A percentile compares a stretch with the other conserved stretches of the same genome.
Evolutionary conservation across 2,329 filamentous ascomycete species (phyloP).

Genomic region (Trichoderma sp.): DNA sequence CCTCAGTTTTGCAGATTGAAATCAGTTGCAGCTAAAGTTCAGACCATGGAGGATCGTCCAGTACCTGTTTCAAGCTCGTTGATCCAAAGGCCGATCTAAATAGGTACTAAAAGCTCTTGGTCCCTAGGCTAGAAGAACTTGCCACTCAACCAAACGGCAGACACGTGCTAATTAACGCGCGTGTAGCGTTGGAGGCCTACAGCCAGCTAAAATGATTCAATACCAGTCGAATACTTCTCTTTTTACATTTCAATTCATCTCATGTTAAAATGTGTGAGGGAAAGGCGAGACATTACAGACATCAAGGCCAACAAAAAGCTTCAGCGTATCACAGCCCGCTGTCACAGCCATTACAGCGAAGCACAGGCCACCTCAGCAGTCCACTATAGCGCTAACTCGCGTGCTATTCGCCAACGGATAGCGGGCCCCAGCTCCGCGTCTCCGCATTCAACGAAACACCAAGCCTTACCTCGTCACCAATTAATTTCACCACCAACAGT

Average conservation of each 20-base stretch:
- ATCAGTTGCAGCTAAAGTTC: not conserved
- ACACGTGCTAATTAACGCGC: not conserved
- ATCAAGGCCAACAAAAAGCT: not conserved
- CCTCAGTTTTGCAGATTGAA: not conserved
- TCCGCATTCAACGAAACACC: not conserved
- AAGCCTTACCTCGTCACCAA: constrained; percentile 6
- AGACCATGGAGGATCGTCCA: not conserved
- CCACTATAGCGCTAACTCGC: not conserved
- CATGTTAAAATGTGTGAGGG: not conserved
- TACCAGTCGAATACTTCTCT: not conserved
- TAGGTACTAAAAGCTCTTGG: not conserved
- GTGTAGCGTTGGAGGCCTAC: not conserved
- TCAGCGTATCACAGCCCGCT: constrained; percentile 6
- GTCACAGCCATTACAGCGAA: not conserved
- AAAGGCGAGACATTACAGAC: not conserved
- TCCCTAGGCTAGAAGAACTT: not conserved
- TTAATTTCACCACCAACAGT: not conserved
- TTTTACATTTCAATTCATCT: not conserved
- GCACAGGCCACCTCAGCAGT: not conserved
- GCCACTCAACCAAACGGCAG: not conserved
- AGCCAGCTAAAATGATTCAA: not conserved
- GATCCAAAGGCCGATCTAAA: not conserved
- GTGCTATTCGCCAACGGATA: constrained; percentile 21
- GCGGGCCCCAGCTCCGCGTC: constrained; percentile 23
- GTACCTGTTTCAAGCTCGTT: not conserved